Evolutionary conservation across 2,329 filamentous ascomycete species (phyloP), one percentile per base, ranked within the genome.

Genomic region (Nemania sp.): DNA sequence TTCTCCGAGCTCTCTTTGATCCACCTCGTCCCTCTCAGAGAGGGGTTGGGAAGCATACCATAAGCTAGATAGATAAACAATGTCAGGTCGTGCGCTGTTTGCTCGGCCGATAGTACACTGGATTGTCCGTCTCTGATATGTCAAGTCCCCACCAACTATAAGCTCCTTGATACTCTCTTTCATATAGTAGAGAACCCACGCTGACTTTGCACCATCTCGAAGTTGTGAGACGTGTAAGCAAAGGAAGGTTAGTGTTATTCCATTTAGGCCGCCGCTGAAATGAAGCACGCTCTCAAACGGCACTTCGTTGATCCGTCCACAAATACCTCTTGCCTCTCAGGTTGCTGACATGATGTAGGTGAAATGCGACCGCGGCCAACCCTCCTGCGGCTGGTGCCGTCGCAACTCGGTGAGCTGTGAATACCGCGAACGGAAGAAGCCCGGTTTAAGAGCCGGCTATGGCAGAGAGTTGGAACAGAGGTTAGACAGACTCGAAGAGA

Each of bases 141-240:
- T 45, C 40, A 48, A 34, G 17, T 51, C 24, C 40, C 23, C 33
- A 37, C 24, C 31, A 47, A 50, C 47, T n/a, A 43, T 33, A 26
- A 48, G 17, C 44, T 42, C n/a, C 24, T 19, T n/a, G n/a, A 31
- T 50, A 44, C 22, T 41, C 3, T 45, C 22, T 41, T 19, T 45
- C 22, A 37, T 26, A 26, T 53, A 33, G 22, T 31, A 12, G 42
- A 39, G 26, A 49, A 52, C 30, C 44, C 41, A 68, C 61, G 64
- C 77, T 77, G 71, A 78, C 64, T 50, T 49, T 9, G 56, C 59
- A 48, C 28, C 54, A 9, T 60, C 70, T 41, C 65, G 67, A 71
- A 87, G 84, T 66, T 87, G 89, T 67, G 89, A 92, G 73, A 79
- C 89, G 46, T 91, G 89, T 76, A 91, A 92, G 72, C 85, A 89